A percentile compares a stretch with the other conserved stretches of the same genome.
phyloP scores from a whole-genome alignment of 257 asterid species.

The Marsdenia floribunda region DNA sequence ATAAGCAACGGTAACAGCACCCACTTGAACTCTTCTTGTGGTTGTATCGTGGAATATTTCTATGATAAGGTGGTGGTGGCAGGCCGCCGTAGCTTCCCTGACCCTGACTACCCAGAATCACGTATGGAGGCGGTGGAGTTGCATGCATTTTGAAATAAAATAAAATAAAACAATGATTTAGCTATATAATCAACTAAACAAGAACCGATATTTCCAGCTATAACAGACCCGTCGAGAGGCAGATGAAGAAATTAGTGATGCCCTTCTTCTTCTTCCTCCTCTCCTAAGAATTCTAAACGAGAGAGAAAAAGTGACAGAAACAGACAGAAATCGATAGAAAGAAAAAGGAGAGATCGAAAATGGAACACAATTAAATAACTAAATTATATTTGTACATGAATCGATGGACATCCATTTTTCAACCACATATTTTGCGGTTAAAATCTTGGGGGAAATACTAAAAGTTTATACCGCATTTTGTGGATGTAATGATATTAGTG shows the following conservation, averaged over 20 bases:
- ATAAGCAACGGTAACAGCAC: conserved; percentile 31
- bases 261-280: neutral
- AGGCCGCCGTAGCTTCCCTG: neutral
- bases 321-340: too few relatives aligned
- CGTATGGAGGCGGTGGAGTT: conserved; percentile 6
- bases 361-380: neutral
- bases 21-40: conserved; percentile 2
- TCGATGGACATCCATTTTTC: neutral
- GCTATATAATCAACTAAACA: neutral
- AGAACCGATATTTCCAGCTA: neutral
- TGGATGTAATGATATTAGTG: neutral
- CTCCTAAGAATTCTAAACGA: neutral
- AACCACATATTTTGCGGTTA: neutral
- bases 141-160: neutral
- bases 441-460: neutral
- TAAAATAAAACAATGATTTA: neutral
- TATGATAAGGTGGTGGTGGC: conserved; percentile 15
- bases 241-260: neutral
- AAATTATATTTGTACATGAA: neutral
- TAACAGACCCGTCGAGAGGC: neutral
- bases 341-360: neutral
- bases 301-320: neutral
- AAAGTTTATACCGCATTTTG: neutral
- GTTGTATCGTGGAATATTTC: conserved; percentile 37
- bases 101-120: neutral